phyloP scores from a whole-genome alignment of 805 yeast species.

The Myxozyma mucilagina region DNA sequence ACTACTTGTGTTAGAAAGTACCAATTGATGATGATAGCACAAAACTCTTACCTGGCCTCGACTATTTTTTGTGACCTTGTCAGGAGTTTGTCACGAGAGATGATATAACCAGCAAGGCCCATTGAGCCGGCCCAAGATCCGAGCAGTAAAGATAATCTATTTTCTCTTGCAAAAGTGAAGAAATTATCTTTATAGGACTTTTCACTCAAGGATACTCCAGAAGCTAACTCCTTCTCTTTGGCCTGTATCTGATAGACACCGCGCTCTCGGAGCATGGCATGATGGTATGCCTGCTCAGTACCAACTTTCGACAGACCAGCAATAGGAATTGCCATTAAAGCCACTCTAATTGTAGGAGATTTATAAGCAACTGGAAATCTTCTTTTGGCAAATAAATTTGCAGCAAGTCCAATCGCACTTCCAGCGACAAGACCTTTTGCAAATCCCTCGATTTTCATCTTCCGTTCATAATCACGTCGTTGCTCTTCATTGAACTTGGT shows the following conservation, averaged over 20 bases:
- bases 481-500: constrained; percentile 5
- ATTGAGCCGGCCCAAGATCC: constrained; percentile 78
- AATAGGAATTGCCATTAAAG: constrained; percentile 13
- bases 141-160: constrained; percentile 44
- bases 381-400: neutral
- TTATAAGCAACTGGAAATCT: constrained; percentile 12
- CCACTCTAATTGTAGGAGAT: constrained; percentile 12
- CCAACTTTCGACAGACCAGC: constrained; percentile 9
- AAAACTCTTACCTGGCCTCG: constrained; percentile 53
- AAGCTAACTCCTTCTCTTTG: neutral
- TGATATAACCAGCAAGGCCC: constrained; percentile 74
- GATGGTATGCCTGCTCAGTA: constrained; percentile 16
- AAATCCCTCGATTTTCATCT: constrained; percentile 11
- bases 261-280: constrained; percentile 16
- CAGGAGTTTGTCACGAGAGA: constrained; percentile 72
- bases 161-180: neutral
- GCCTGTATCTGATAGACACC: constrained; percentile 14
- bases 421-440: constrained; percentile 13
- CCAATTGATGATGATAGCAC: neutral
- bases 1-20: no score
- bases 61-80: constrained; percentile 76
- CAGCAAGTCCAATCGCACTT: constrained; percentile 9
- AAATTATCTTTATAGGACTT: neutral
- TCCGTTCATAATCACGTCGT: constrained; percentile 12
- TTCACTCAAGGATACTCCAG: neutral